Evolutionary conservation across 2,329 filamentous ascomycete species (phyloP).

Genomic region (Mycogone perniciosa): DNA sequence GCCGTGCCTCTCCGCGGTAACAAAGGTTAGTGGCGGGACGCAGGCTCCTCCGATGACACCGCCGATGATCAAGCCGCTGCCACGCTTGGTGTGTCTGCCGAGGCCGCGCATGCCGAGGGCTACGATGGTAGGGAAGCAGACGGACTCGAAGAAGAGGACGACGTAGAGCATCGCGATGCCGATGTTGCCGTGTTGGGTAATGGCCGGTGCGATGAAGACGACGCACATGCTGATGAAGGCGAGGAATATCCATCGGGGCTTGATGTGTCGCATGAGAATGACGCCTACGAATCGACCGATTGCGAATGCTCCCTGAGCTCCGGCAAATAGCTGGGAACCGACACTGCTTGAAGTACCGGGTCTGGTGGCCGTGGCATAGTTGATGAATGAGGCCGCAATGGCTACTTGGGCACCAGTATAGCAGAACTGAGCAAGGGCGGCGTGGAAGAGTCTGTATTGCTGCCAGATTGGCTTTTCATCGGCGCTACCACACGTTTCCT

Average conservation of each 20-base stretch:
- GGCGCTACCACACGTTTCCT: slow-evolving; percentile 45
- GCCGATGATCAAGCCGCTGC: slow-evolving; percentile 61
- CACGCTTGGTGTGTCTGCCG: slow-evolving; percentile 70
- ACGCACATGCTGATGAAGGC: slow-evolving; percentile 58
- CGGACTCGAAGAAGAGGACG: slow-evolving; percentile 71
- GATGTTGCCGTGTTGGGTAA: slow-evolving; percentile 38
- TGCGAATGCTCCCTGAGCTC: slow-evolving; percentile 67
- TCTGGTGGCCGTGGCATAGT: slow-evolving; percentile 60
- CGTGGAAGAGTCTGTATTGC: slow-evolving; percentile 71
- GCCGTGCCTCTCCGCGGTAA: slow-evolving; percentile 55
- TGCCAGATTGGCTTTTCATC: slow-evolving; percentile 59
- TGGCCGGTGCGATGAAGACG: slow-evolving; percentile 51
- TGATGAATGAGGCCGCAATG: slow-evolving; percentile 65
- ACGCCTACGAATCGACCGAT: slow-evolving; percentile 64
- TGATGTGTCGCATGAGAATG: slow-evolving; percentile 58
- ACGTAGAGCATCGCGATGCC: slow-evolving; percentile 59
- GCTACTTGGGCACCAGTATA: slow-evolving; percentile 69
- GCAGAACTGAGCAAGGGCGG: slow-evolving; percentile 69
- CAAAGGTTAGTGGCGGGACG: slow-evolving; percentile 66
- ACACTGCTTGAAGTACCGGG: slow-evolving; percentile 41
- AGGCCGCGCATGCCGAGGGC: slow-evolving; percentile 70
- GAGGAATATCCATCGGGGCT: slow-evolving; percentile 62
- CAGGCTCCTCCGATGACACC: slow-evolving; percentile 68
- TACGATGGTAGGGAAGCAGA: slow-evolving; percentile 77
- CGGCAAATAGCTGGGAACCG: slow-evolving; percentile 63